Percentiles rank a stretch among this genome's conserved stretches.
These are phyloP conservation scores for Crepidotus variabilis DNA, from an alignment of 768 basidiomycete species.

Conservation along the genomic window DNA sequence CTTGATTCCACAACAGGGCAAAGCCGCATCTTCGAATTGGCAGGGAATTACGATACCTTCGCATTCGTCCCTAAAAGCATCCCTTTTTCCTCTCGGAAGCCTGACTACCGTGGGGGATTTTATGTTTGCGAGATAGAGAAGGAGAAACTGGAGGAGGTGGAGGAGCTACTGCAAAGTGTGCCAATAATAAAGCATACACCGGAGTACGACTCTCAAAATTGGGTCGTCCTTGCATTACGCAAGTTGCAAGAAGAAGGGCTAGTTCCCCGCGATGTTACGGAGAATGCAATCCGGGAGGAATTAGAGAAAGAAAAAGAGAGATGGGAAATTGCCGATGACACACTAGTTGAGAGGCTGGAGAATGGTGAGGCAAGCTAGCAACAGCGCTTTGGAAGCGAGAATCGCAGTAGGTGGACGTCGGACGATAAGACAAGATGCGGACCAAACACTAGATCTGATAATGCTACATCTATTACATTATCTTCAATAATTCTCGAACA, in stretches of 20 bases:
- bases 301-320: background rate
- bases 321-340: background rate
- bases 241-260: background rate
- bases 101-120: background rate
- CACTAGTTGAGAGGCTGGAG: background rate
- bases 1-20: background rate
- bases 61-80: background rate
- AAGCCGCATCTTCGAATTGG: background rate
- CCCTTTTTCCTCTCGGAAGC: background rate
- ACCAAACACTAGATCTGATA: too few relatives aligned
- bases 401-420: background rate
- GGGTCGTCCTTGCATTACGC: background rate
- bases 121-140: background rate
- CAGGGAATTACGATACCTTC: slow-evolving; percentile 1
- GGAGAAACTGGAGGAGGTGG: background rate
- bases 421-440: background rate
- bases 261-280: background rate
- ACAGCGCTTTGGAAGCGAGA: background rate
- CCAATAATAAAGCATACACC: background rate
- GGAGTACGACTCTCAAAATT: background rate
- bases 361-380: background rate
- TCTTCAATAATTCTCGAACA: too few relatives aligned
- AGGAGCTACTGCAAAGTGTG: background rate
- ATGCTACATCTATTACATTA: too few relatives aligned
- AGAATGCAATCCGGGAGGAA: background rate